These are phyloP conservation scores for Eucalyptus virginea DNA, from an alignment of 345 rosid genomes.

Conservation along the genomic window DNA sequence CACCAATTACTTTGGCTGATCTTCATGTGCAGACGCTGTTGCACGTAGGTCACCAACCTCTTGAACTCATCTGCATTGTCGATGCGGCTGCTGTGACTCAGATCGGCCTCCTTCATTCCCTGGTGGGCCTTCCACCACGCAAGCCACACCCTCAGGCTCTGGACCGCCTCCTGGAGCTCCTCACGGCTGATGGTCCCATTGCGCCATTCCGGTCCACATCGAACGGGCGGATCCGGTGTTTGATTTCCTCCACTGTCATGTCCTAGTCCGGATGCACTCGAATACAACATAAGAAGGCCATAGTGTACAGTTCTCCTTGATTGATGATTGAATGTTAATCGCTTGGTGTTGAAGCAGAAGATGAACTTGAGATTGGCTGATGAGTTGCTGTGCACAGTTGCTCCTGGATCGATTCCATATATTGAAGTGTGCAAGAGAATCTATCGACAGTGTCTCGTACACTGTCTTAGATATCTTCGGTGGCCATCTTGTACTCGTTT, in stretches of 20 bases:
- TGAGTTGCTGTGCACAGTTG: background rate
- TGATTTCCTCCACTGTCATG: background rate
- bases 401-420: background rate
- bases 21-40: conserved; percentile 14
- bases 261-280: background rate
- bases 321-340: background rate
- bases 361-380: background rate
- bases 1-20: background rate
- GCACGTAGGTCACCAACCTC: conserved; percentile 1
- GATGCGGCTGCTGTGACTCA: background rate
- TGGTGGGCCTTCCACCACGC: background rate
- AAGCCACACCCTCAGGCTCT: background rate
- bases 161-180: background rate
- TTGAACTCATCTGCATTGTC: conserved; percentile 10
- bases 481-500: background rate
- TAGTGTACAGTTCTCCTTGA: background rate
- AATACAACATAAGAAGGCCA: background rate
- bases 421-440: background rate
- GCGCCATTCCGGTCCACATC: background rate
- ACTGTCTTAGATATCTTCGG: background rate
- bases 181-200: background rate
- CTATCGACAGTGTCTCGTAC: background rate
- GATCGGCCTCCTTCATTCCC: background rate
- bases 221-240: background rate
- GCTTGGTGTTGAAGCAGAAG: background rate